These are phyloP conservation scores for Wickerhamomyces pijperi DNA, from an alignment of 805 yeast genomes.

Conservation along the genomic window DNA sequence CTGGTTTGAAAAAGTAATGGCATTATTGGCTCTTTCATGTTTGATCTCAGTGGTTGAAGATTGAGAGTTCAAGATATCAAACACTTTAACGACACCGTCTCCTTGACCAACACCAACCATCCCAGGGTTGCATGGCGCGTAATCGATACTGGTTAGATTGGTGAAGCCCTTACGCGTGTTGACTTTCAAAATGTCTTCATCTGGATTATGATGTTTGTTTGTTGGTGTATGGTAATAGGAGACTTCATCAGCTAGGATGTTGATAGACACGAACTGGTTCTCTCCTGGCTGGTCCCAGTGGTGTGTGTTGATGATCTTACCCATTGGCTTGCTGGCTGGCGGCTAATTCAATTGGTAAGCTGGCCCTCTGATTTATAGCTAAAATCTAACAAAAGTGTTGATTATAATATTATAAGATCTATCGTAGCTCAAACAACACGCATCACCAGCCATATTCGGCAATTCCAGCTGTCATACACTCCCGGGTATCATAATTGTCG, in stretches of 20 bases:
- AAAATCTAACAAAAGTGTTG: too few species aligned
- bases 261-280: constrained; percentile 21
- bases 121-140: constrained; percentile 45
- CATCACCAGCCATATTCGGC: too few species aligned
- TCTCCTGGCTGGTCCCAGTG: constrained; percentile 17
- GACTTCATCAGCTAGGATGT: constrained; percentile 75
- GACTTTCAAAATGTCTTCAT: constrained; percentile 41
- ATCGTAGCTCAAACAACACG: too few species aligned
- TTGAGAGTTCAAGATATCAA: constrained; percentile 38
- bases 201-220: constrained; percentile 14
- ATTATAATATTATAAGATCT: too few species aligned
- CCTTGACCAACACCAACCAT: constrained; percentile 64
- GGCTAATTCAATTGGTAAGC: too few species aligned
- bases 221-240: constrained; percentile 42
- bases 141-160: constrained; percentile 54
- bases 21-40: constrained; percentile 61
- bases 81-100: constrained; percentile 53
- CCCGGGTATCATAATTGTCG: too few species aligned
- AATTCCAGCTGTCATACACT: too few species aligned
- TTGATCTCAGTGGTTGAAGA: constrained; percentile 12
- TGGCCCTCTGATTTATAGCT: too few species aligned
- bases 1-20: constrained; percentile 54
- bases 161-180: constrained; percentile 53
- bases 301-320: constrained; percentile 15
- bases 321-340: too few species aligned